Base-by-base conservation (phyloP, 441 rosid genomes). In the Mallotus japonicus region DNA sequence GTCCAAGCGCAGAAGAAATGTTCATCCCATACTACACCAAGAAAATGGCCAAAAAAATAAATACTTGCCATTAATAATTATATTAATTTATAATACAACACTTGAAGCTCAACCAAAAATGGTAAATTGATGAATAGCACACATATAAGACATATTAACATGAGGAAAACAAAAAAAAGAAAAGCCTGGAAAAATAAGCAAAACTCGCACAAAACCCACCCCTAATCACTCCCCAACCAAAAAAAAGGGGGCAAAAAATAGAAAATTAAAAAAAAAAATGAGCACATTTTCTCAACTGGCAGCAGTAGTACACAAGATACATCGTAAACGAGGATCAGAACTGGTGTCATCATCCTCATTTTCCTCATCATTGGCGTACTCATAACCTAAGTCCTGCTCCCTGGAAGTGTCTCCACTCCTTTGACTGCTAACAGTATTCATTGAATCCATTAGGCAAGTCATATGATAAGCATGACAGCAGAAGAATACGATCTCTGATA, bases 231-330 rank as follows among this genome's bases (percentile, higher is more conserved):
- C 67, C 34, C 28, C 19, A 59, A 15, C 56, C 72, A n/a, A 65
- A 73, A 70, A n/a, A 61, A 44, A 54, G 10, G 22, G 56, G 37
- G 1, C 8, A 44, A 44, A 24, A 42, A 28, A 16, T 1, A 1
- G 22, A 40, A 53, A 62, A 10, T n/a, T 53, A 28, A 37, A 4
- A 34, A 24, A 24, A 62, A 16, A 57, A 63, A 69, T 3, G 4
- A 62, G 57, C 32, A 44, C 67, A 37, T 12, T 65, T 76, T 65
- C 79, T 88, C 88, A 88, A 85, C 80, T 81, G 28, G 96, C 88
- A 6, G 97, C 99, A 22, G 98, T 96, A 72, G 98, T 93, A 79
- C 99, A 96, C 79, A 96, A 82, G 70, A 89, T 96, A 81, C 99
- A 96, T 55, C 98, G 90, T 83, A 92, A 72, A 1, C 84, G 89